phyloP scores from a whole-genome alignment of 345 rosid genomes.

The Euphorbia tirucalli region DNA sequence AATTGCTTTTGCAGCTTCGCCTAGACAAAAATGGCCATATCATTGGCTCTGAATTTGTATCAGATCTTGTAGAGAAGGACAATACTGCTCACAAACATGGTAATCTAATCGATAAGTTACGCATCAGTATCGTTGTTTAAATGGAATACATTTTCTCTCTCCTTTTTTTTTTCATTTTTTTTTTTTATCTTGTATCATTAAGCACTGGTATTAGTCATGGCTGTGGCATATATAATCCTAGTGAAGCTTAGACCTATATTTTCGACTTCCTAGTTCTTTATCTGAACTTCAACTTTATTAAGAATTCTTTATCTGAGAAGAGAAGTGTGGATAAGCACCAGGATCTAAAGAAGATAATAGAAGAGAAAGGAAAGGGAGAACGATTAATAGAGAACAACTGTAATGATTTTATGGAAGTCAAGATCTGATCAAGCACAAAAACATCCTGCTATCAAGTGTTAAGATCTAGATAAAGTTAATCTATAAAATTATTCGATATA shows the following conservation, averaged over 20 bases:
- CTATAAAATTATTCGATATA: not conserved
- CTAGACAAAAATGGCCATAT: constrained; percentile 77
- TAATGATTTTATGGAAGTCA: not conserved
- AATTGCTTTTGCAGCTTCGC: constrained; percentile 73
- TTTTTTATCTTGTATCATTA: not conserved
- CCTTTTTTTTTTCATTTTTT: not conserved
- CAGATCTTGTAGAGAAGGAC: constrained; percentile 93
- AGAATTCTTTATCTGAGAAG: not conserved
- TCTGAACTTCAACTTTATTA: too few species aligned
- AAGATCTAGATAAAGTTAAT: not conserved
- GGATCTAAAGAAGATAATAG: not conserved
- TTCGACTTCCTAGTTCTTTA: not conserved
- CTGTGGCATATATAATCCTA: not conserved
- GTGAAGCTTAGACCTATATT: too few species aligned
- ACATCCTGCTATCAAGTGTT: not conserved
- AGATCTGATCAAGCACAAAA: not conserved
- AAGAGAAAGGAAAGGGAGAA: not conserved
- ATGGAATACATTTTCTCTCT: not conserved
- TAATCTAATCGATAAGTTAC: constrained; percentile 28
- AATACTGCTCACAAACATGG: constrained; percentile 71
- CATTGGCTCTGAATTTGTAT: constrained; percentile 85
- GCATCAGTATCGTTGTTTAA: not conserved
- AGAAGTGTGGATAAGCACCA: not conserved
- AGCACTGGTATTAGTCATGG: not conserved
- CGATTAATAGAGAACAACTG: not conserved